These are phyloP conservation scores for Dendryphion nanum DNA, from an alignment of 2,329 filamentous ascomycete species.

Conservation along the genomic window DNA sequence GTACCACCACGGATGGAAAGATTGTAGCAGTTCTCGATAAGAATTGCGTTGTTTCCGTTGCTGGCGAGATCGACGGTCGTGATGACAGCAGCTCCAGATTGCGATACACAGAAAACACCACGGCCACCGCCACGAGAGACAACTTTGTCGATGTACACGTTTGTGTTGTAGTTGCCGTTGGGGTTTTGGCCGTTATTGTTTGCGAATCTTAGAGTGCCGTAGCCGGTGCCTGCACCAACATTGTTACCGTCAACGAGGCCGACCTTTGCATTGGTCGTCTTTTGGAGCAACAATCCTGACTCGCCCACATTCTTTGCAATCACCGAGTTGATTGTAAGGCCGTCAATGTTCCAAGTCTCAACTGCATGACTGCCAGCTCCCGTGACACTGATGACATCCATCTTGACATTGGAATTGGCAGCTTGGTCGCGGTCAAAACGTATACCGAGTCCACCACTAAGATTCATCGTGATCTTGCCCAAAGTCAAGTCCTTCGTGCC, in stretches of 20 bases:
- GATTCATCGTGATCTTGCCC: conserved; percentile 55
- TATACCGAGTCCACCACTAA: conserved; percentile 55
- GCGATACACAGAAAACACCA: conserved; percentile 58
- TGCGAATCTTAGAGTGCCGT: conserved; percentile 58
- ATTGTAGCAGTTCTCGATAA: conserved; percentile 62
- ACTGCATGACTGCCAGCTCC: conserved; percentile 58
- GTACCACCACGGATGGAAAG: conserved; percentile 52
- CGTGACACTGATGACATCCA: conserved; percentile 52
- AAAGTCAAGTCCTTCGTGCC: conserved; percentile 51
- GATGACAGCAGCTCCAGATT: conserved; percentile 56
- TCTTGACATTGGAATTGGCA: conserved; percentile 54
- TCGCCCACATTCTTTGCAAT: conserved; percentile 56
- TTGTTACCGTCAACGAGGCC: conserved; percentile 58
- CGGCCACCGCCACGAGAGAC: conserved; percentile 57
- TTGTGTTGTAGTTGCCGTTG: conserved; percentile 52
- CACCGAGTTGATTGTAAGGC: conserved; percentile 52
- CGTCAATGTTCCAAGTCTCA: conserved; percentile 61
- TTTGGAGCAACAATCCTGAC: conserved; percentile 57
- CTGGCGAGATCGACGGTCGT: conserved; percentile 49
- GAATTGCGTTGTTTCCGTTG: conserved; percentile 57
- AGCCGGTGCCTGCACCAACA: conserved; percentile 53
- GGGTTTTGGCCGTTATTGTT: conserved; percentile 55
- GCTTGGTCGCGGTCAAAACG: conserved; percentile 58
- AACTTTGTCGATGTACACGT: conserved; percentile 54
- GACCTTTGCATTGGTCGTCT: conserved; percentile 52